phyloP scores from a whole-genome alignment of 345 rosid genomes.

The Populus euphratica region DNA sequence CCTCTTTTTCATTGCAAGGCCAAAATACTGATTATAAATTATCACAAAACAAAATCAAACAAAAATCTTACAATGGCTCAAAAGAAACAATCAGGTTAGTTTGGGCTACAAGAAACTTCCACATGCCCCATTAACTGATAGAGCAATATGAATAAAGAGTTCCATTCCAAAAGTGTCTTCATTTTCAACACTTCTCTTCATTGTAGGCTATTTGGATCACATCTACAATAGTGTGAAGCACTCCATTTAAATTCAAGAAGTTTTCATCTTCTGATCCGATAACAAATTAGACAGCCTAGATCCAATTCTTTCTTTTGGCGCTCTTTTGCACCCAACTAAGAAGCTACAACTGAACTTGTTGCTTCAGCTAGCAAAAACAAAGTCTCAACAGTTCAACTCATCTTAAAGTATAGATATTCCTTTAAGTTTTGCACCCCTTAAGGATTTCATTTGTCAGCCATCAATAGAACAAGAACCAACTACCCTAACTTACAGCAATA shows the following conservation, averaged over 20 bases:
- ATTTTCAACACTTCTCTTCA: neutral
- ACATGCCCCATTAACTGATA: neutral
- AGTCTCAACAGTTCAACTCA: neutral
- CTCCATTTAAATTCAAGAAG: neutral
- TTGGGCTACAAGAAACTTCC: neutral
- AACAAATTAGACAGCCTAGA: neutral
- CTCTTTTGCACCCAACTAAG: neutral
- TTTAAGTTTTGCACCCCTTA: neutral
- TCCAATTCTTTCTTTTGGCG: neutral
- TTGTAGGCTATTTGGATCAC: neutral
- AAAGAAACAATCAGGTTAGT: neutral
- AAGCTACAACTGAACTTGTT: neutral
- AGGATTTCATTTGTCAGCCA: neutral
- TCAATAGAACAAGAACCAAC: neutral
- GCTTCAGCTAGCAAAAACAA: neutral
- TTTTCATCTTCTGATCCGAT: neutral
- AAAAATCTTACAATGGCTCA: neutral
- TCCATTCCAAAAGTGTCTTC: neutral
- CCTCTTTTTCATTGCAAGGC: neutral
- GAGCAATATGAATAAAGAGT: neutral
- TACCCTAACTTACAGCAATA: too few species aligned
- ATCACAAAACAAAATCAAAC: neutral
- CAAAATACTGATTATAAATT: too few species aligned
- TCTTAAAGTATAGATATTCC: too few species aligned
- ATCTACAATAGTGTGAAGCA: too few species aligned